These are phyloP conservation scores for Aspergillus ustus DNA, from an alignment of 2,329 filamentous ascomycete genomes.

Conservation along the genomic window DNA sequence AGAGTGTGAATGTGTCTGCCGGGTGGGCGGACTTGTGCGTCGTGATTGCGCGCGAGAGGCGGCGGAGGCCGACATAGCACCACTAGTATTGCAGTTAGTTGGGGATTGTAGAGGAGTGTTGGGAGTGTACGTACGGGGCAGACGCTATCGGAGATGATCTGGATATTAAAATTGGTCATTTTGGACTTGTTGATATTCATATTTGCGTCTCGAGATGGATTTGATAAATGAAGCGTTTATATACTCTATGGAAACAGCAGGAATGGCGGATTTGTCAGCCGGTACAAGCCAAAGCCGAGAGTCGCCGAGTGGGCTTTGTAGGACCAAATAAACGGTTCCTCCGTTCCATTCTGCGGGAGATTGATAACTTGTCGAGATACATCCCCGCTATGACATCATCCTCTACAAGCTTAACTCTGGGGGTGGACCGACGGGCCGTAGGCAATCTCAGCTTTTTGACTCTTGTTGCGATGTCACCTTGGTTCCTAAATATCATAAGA, in stretches of 20 bases:
- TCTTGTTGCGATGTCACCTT: neutral
- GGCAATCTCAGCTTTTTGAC: neutral
- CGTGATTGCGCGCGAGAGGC: slow-evolving; percentile 72
- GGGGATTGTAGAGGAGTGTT: slow-evolving; percentile 1
- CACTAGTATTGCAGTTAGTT: slow-evolving; percentile 37
- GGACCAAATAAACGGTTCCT: neutral
- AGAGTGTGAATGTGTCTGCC: slow-evolving; percentile 71
- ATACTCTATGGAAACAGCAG: neutral
- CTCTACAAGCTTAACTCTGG: neutral
- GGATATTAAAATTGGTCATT: slow-evolving; percentile 78
- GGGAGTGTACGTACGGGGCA: slow-evolving; percentile 60
- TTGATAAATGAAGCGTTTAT: neutral
- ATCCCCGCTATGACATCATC: slow-evolving; percentile 9
- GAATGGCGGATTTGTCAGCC: neutral
- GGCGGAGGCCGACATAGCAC: slow-evolving; percentile 80
- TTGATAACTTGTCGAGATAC: too few relatives aligned
- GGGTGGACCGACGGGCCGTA: too few relatives aligned
- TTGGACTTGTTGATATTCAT: slow-evolving; percentile 4
- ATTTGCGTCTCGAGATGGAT: neutral
- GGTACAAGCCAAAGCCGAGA: too few relatives aligned
- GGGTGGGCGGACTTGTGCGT: slow-evolving; percentile 68
- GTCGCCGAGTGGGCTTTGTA: too few relatives aligned
- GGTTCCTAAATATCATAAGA: neutral
- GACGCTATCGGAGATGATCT: slow-evolving; percentile 79
- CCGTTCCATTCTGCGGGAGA: neutral